Conservation (phyloP, 1,284 basidiomycete genomes). For the Wallemia hederae region DNA sequence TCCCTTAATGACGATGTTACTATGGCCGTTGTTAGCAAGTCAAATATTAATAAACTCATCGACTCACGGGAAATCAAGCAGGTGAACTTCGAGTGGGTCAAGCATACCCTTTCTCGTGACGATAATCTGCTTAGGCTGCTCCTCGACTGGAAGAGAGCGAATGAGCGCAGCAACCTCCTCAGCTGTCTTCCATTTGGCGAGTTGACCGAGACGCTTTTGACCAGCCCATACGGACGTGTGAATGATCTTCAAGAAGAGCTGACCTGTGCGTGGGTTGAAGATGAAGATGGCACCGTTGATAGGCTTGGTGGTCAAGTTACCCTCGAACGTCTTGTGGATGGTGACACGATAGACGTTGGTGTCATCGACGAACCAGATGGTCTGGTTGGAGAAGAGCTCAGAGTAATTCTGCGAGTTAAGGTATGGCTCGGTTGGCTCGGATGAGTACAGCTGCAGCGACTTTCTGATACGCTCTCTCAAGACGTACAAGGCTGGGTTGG, state of each 20-base stretch:
- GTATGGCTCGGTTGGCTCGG: constrained; percentile 96
- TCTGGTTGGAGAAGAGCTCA: constrained; percentile 37
- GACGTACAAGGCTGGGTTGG: constrained; percentile 92
- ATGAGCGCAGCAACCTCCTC: constrained; percentile 98
- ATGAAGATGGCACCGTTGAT: constrained; percentile 99
- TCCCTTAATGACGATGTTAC: constrained; percentile 96
- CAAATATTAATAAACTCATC: constrained; percentile 13
- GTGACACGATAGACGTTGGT: constrained; percentile 99
- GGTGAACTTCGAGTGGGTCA: constrained; percentile 87
- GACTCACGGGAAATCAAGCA: constrained; percentile 19
- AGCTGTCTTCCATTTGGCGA: constrained; percentile 99
- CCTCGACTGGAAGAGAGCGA: constrained; percentile 87
- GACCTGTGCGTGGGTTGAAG: constrained; percentile 95
- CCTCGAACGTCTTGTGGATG: constrained; percentile 99
- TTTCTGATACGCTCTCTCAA: constrained; percentile 94
- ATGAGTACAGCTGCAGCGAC: constrained; percentile 91
- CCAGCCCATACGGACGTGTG: constrained; percentile 99
- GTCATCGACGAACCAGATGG: constrained; percentile 99
- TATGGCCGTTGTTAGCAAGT: constrained; percentile 21
- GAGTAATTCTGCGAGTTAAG: constrained; percentile 41
- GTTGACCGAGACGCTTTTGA: constrained; percentile 95
- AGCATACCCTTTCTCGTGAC: constrained; percentile 99
- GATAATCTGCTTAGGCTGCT: constrained; percentile 98
- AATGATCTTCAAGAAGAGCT: constrained; percentile 95
- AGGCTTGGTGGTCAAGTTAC: constrained; percentile 97